Conservation (phyloP, 2,329 filamentous ascomycete genomes). For the Botrytis galanthina region DNA sequence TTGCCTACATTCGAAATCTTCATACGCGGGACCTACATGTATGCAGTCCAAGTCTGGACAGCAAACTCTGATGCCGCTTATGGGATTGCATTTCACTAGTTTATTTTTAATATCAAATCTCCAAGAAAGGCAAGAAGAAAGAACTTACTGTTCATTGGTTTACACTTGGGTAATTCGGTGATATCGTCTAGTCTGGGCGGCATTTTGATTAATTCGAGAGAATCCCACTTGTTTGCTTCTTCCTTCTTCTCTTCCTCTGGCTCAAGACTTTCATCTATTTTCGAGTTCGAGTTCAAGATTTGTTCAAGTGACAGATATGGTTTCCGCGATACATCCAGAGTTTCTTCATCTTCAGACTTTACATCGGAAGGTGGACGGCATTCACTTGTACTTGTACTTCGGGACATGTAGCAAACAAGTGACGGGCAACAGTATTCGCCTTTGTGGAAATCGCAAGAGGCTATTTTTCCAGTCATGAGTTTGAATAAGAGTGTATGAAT, state of each 20-base stretch:
- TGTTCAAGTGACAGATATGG: constrained; percentile 4
- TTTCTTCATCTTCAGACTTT: not conserved
- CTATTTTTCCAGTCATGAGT: not conserved
- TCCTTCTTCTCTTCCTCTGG: not conserved
- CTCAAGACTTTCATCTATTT: not conserved
- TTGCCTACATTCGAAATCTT: not conserved
- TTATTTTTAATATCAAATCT: not conserved
- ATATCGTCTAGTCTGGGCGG: constrained; percentile 11
- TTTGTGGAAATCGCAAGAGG: not conserved
- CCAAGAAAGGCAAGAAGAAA: not conserved
- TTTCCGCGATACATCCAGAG: not conserved
- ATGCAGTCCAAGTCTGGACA: not conserved
- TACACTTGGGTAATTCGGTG: constrained; percentile 2
- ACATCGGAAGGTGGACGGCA: not conserved
- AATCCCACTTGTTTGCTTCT: not conserved
- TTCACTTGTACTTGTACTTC: not conserved
- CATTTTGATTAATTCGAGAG: not conserved
- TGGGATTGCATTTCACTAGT: constrained; percentile 5
- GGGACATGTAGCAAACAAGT: not conserved
- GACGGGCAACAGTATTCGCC: not conserved
- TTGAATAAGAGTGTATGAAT: not conserved
- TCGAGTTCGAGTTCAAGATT: not conserved
- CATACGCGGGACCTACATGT: not conserved
- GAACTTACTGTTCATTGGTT: not conserved
- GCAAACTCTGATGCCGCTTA: not conserved